Evolutionary conservation across 768 basidiomycete genomes (phyloP).

Genomic region (Thelephora ganbajun): DNA sequence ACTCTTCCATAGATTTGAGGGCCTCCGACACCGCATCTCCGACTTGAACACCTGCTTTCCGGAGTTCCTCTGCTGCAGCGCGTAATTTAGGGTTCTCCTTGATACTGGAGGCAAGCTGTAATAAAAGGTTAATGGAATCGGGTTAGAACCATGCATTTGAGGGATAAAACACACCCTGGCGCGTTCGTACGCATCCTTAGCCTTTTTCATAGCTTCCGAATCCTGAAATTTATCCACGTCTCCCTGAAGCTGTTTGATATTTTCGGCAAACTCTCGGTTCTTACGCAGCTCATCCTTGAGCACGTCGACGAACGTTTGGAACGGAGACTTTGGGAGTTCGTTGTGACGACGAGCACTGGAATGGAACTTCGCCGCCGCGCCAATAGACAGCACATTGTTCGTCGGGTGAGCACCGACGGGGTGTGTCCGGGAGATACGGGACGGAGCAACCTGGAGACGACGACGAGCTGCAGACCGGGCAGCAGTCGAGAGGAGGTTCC

Average conservation of each 20-base stretch:
- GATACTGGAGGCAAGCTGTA: conserved; percentile 80
- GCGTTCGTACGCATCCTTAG: conserved; percentile 84
- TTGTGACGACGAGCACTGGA: conserved; percentile 41
- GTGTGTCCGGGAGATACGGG: no score
- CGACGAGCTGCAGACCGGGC: no score
- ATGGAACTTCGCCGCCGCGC: conserved; percentile 30
- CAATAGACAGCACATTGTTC: no score
- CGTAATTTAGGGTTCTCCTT: conserved; percentile 89
- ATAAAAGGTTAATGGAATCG: conserved; percentile 1
- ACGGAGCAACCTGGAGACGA: no score
- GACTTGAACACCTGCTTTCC: conserved; percentile 79
- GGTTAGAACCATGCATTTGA: no score
- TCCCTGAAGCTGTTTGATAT: conserved; percentile 93
- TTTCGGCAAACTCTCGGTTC: conserved; percentile 90
- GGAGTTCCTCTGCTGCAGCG: conserved; percentile 87
- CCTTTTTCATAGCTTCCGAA: conserved; percentile 88
- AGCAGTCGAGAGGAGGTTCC: no score
- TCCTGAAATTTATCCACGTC: conserved; percentile 97
- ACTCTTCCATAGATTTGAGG: conserved; percentile 87
- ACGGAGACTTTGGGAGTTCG: conserved; percentile 80
- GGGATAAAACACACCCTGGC: conserved; percentile 54
- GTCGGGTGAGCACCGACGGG: no score
- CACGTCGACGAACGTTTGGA: conserved; percentile 92
- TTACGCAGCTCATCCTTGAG: conserved; percentile 86
- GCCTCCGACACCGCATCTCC: conserved; percentile 91